phyloP scores from a whole-genome alignment of 2,329 filamentous ascomycete species.

The Calonectria pseudoreteaudii region DNA sequence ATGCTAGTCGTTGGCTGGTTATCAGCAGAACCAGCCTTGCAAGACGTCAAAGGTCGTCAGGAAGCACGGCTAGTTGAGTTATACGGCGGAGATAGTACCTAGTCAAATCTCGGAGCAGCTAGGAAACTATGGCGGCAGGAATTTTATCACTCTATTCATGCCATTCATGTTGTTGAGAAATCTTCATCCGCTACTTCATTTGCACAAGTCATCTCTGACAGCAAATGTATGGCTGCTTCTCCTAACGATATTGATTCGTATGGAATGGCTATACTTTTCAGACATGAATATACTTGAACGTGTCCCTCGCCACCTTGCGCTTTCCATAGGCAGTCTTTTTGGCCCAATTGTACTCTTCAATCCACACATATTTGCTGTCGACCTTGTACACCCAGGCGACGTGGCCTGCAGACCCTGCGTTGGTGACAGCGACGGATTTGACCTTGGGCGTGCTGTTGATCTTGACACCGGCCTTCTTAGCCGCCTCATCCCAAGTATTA shows the following conservation, averaged over 20 bases:
- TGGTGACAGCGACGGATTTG: background rate
- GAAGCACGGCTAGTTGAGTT: background rate
- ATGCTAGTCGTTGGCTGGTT: background rate
- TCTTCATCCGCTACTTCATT: background rate
- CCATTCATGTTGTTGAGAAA: background rate
- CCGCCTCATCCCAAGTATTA: background rate
- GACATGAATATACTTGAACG: background rate
- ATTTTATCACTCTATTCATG: background rate
- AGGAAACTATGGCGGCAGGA: background rate
- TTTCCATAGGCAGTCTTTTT: background rate
- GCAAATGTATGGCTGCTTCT: too few species aligned
- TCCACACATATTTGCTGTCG: background rate
- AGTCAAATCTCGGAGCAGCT: background rate
- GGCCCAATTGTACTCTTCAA: background rate
- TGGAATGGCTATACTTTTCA: background rate
- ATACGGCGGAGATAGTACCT: background rate
- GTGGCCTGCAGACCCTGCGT: background rate
- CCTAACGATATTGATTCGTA: background rate
- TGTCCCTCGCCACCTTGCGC: background rate
- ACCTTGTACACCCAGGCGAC: background rate
- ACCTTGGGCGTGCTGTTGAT: background rate
- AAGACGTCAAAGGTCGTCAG: background rate
- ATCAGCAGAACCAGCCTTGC: background rate
- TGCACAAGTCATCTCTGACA: too few species aligned
- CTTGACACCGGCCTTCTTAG: background rate